Conservation (phyloP, 768 basidiomycete genomes). For the Lactifluus volemus region DNA sequence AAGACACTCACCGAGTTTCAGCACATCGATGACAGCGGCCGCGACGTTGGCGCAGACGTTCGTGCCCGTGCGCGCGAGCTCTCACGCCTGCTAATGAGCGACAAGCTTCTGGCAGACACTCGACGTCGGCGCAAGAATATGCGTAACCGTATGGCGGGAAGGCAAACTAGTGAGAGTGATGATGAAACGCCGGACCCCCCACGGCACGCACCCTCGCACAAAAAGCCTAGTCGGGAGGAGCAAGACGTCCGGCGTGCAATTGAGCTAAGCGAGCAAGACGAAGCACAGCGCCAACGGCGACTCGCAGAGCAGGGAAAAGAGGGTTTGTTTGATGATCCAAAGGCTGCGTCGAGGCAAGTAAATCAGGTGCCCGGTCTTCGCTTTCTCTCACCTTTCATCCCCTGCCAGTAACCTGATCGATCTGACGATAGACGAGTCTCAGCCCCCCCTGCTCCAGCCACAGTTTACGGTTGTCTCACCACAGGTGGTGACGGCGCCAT, state of each 20-base stretch:
- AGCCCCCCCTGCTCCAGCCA: constrained; percentile 22
- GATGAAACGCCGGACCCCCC: constrained; percentile 24
- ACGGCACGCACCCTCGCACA: constrained; percentile 22
- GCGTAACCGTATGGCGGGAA: constrained; percentile 80
- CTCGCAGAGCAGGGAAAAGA: constrained; percentile 62
- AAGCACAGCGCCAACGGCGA: constrained; percentile 55
- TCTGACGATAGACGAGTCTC: constrained; percentile 16
- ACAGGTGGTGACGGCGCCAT: constrained; percentile 7
- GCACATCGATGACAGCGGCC: constrained; percentile 83
- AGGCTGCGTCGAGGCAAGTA: constrained; percentile 32
- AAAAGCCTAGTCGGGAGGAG: constrained; percentile 42
- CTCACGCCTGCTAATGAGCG: constrained; percentile 81
- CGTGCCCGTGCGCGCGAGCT: constrained; percentile 96
- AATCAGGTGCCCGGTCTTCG: constrained; percentile 35
- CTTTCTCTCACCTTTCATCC: constrained; percentile 3
- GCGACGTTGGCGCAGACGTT: constrained; percentile 92
- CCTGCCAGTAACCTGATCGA: constrained; percentile 4
- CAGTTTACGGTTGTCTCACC: constrained; percentile 18
- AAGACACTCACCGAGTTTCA: constrained; percentile 98
- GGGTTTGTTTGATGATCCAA: constrained; percentile 74
- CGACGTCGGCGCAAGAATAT: constrained; percentile 72
- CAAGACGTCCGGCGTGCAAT: constrained; percentile 76
- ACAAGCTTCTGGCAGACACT: constrained; percentile 68
- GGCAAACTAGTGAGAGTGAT: constrained; percentile 29
- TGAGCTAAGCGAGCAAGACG: constrained; percentile 85